A percentile compares a stretch with the other conserved stretches of the same genome.
Evolutionary conservation across 306 rosid species (phyloP).

Genomic region (Cucurbita ficifolia): DNA sequence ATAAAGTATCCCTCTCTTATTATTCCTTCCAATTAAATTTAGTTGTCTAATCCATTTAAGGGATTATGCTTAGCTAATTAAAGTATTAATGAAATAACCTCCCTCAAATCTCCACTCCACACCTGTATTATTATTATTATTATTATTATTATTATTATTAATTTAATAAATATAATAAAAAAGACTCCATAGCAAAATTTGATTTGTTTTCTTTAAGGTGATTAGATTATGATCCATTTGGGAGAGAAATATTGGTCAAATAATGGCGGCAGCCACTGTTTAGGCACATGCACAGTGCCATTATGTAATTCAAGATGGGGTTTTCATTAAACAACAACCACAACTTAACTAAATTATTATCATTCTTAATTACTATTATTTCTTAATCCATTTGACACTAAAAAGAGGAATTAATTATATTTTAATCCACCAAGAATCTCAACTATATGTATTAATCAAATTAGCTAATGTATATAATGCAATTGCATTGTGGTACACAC

Average conservation of each 20-base stretch:
- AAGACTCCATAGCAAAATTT: not conserved
- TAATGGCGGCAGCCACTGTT: not conserved
- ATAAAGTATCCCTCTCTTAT: no score
- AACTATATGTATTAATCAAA: not conserved
- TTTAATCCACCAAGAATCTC: not conserved
- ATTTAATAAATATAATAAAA: not conserved
- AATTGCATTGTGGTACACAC: not conserved
- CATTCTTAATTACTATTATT: not conserved
- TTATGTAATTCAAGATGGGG: not conserved
- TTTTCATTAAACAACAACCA: not conserved
- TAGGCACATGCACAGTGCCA: slow-evolving; percentile 4
- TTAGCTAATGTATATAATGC: not conserved
- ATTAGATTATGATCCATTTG: not conserved
- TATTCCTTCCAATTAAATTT: no score
- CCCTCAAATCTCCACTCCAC: not conserved
- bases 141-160: not conserved
- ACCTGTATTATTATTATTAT: not conserved
- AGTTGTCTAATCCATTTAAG: no score
- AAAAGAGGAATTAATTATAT: not conserved
- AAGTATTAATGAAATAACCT: not conserved
- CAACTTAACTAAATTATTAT: not conserved
- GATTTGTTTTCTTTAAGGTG: not conserved
- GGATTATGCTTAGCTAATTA: not conserved
- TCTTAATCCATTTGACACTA: not conserved
- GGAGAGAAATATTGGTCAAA: not conserved